These are phyloP conservation scores for Magnaporthales sp. DNA, from an alignment of 2,329 filamentous ascomycete species.

Conservation along the genomic window DNA sequence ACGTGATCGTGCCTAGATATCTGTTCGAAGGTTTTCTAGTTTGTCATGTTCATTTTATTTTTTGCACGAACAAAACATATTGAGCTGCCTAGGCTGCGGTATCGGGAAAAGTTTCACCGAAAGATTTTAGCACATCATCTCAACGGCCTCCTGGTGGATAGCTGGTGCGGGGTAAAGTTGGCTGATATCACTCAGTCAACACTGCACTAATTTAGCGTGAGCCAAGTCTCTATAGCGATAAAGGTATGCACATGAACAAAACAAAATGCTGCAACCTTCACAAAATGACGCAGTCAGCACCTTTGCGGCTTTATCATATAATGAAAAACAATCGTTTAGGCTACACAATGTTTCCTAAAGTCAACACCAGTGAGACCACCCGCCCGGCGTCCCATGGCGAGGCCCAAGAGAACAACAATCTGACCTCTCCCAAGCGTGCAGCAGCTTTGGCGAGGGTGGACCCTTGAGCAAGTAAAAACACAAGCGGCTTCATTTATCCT, in stretches of 20 bases:
- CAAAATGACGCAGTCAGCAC: background rate
- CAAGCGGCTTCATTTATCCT: conserved; percentile 53
- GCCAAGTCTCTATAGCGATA: background rate
- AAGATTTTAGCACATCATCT: too few species aligned
- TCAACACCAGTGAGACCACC: background rate
- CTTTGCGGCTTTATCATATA: background rate
- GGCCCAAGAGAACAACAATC: background rate
- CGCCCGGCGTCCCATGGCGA: background rate
- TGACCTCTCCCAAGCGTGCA: background rate
- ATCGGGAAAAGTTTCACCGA: too few species aligned
- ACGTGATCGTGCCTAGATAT: too few species aligned
- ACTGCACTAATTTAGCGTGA: too few species aligned
- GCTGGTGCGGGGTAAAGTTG: too few species aligned
- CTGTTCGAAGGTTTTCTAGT: too few species aligned
- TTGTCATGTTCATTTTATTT: too few species aligned
- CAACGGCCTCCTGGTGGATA: too few species aligned
- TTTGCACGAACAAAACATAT: too few species aligned
- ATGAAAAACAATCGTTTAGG: background rate
- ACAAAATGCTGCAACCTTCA: background rate
- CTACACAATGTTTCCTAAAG: conserved; percentile 1
- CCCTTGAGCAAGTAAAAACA: too few species aligned
- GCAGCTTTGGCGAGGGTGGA: conserved; percentile 23
- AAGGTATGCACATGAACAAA: background rate
- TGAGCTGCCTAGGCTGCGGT: too few species aligned
- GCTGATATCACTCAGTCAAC: too few species aligned